Percentiles rank a stretch among this genome's conserved stretches.
phyloP scores from a whole-genome alignment of 805 yeast species.

The Myxozyma mucilagina region DNA sequence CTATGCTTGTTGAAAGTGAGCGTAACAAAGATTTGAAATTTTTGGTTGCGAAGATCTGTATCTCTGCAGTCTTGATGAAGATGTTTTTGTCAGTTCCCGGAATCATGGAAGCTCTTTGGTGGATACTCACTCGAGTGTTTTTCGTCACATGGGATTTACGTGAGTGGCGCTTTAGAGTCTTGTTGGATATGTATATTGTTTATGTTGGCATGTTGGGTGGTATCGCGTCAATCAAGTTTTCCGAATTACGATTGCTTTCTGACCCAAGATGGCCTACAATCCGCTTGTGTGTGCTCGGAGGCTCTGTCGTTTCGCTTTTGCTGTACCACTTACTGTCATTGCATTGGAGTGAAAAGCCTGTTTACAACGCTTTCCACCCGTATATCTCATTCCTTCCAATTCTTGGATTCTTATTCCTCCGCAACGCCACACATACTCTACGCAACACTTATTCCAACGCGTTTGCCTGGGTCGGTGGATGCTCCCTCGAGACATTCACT shows the following conservation, averaged over 20 bases:
- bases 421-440: conserved; percentile 27
- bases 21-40: conserved; percentile 28
- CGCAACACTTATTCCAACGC: conserved; percentile 32
- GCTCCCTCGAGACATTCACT: conserved; percentile 35
- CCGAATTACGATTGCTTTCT: conserved; percentile 15
- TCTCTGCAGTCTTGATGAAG: conserved; percentile 19
- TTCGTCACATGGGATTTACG: conserved; percentile 34
- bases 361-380: conserved; percentile 30
- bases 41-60: conserved; percentile 25
- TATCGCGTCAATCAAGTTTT: conserved; percentile 25
- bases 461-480: conserved; percentile 34
- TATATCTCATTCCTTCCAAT: conserved; percentile 28
- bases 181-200: conserved; percentile 33
- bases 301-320: conserved; percentile 19
- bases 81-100: conserved; percentile 26
- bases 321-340: conserved; percentile 12
- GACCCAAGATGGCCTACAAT: conserved; percentile 24
- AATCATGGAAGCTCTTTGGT: conserved; percentile 29
- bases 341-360: conserved; percentile 23
- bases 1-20: conserved; percentile 27
- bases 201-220: conserved; percentile 36
- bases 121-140: conserved; percentile 26
- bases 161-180: conserved; percentile 35
- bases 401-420: conserved; percentile 29
- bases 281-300: conserved; percentile 19